Evolutionary conservation across 345 rosid species (phyloP), one percentile per base, ranked within the genome.

Genomic region (Brassica carinata): DNA sequence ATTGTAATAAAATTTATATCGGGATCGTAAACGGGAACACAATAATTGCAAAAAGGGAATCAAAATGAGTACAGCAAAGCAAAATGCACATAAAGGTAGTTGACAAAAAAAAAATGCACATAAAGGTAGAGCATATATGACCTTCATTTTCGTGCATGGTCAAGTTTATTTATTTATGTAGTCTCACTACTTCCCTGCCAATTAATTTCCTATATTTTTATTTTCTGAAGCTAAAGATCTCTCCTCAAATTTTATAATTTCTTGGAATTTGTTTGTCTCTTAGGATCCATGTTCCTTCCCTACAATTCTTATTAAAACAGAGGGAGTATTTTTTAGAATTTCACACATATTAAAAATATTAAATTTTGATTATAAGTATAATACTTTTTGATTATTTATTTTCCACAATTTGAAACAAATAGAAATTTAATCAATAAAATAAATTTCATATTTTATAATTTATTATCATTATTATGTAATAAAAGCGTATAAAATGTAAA

Each of bases 191-290:
- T 73, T 73, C 29, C 63, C 36, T n/a, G 8, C 5, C 66, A 62
- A 59, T 59, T 69, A 73, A 33, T 48, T 57, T 74, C 48, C 8
- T 64, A 19, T n/a, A 5, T 31, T 68, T 74, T 38, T 36, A 5
- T 30, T 31, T 67, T 40, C 26, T 58, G 64, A 23, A 81, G 26
- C 71, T 66, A 75, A 71, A 81, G 64, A 76, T 76, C 59, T 71
- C 77, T 76, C 81, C 77, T 81, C 67, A 76, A 65, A 81, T 76
- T 81, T 81, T 40, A 66, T 80, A 72, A 75, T 80, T 71, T 76
- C 77, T 81, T 59, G 81, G 81, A 81, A 81, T 81, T 81, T 81
- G 84, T 76, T 71, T 81, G 80, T 75, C 68, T 76, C 27, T 68
- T 81, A 55, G 40, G 72, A 64, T 76, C 80, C 84, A 81, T 65